phyloP scores from a whole-genome alignment of 495 filamentous ascomycete genomes.

The Penicillium arizonense region DNA sequence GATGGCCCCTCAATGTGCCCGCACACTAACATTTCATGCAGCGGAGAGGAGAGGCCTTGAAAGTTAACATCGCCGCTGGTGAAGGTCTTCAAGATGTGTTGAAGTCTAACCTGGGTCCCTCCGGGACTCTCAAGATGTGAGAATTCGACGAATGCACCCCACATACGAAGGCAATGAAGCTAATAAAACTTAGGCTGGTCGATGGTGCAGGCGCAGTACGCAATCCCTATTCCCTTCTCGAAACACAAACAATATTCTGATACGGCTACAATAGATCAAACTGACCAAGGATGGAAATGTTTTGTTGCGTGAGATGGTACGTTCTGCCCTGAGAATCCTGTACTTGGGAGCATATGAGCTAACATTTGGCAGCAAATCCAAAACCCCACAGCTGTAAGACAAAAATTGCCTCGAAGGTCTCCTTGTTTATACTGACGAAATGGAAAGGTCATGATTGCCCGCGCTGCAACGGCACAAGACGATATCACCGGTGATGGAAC shows the following conservation, averaged over 20 bases:
- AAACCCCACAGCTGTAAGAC: constrained; percentile 78
- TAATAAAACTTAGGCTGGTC: constrained; percentile 67
- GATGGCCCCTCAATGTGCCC: constrained; percentile 30
- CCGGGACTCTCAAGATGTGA: constrained; percentile 95
- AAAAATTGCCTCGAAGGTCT: constrained; percentile 9
- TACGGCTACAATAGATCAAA: constrained; percentile 70
- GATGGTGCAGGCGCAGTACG: constrained; percentile 90
- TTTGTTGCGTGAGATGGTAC: constrained; percentile 92
- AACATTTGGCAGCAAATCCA: constrained; percentile 63
- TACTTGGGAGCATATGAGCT: constrained; percentile 21
- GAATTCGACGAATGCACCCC: constrained; percentile 16
- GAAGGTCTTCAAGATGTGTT: constrained; percentile 95
- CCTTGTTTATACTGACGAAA: constrained; percentile 23
- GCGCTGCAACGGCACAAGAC: constrained; percentile 96
- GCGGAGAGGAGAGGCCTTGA: constrained; percentile 92
- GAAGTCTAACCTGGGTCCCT: constrained; percentile 91
- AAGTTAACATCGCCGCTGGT: constrained; percentile 94
- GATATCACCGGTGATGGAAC: constrained; percentile 98
- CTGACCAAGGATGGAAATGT: constrained; percentile 99
- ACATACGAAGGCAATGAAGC: constrained; percentile 17
- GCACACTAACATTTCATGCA: constrained; percentile 48
- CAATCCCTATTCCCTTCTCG: constrained; percentile 18
- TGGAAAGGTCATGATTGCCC: constrained; percentile 88
- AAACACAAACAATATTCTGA: constrained; percentile 14
- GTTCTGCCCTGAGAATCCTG: constrained; percentile 9